phyloP scores from a whole-genome alignment of 129 eudicot species.

The Lonicera japonica region DNA sequence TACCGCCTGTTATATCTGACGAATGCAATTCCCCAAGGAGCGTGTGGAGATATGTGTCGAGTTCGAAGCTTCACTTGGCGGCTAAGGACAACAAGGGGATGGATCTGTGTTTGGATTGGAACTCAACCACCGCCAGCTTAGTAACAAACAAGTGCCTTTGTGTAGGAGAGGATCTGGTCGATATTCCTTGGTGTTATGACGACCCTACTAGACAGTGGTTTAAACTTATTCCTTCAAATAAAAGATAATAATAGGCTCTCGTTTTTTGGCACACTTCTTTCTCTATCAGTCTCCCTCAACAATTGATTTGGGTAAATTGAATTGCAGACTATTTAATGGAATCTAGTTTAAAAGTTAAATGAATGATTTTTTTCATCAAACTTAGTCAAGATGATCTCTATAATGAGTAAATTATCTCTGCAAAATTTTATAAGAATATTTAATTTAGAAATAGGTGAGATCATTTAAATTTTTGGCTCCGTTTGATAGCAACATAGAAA shows the following conservation, averaged over 20 bases:
- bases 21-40: constrained; percentile 31
- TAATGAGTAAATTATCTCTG: too few species aligned
- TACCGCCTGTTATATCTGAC: constrained; percentile 4
- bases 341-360: too few species aligned
- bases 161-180: constrained; percentile 33
- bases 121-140: constrained; percentile 20
- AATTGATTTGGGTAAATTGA: too few species aligned
- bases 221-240: constrained; percentile 46
- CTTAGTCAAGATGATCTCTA: too few species aligned
- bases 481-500: too few species aligned
- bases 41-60: constrained; percentile 43
- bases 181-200: constrained; percentile 32
- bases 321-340: too few species aligned
- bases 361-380: too few species aligned
- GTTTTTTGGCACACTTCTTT: too few species aligned
- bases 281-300: too few species aligned
- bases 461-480: too few species aligned
- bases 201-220: constrained; percentile 72
- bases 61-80: constrained; percentile 50
- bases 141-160: constrained; percentile 59
- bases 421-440: too few species aligned
- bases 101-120: constrained; percentile 55
- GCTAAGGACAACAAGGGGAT: constrained; percentile 32
- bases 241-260: neutral
- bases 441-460: too few species aligned